Percentiles rank a stretch among this genome's conserved stretches.
These are phyloP conservation scores for Tillandsia leiboldiana DNA, from an alignment of 176 grass and related monocot genomes.

Conservation along the genomic window DNA sequence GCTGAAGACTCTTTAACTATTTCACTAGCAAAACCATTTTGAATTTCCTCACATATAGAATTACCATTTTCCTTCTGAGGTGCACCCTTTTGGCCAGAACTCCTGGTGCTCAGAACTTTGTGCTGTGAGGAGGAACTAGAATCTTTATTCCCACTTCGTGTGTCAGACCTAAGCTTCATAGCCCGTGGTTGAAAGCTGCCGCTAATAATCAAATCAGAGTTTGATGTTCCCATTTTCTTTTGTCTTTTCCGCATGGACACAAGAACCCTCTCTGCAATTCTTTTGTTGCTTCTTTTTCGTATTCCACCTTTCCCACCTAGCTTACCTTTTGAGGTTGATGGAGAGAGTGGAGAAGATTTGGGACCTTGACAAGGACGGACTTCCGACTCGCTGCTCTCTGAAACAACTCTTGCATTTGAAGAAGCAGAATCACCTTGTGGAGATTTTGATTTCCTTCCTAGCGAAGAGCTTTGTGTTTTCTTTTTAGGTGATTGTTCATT, in stretches of 20 bases:
- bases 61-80: slow-evolving; percentile 32
- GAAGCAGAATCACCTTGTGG: slow-evolving; percentile 61
- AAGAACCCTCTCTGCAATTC: slow-evolving; percentile 69
- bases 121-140: slow-evolving; percentile 33
- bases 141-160: slow-evolving; percentile 49
- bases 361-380: slow-evolving; percentile 35
- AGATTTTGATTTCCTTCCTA: slow-evolving; percentile 67
- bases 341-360: slow-evolving; percentile 32
- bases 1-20: slow-evolving; percentile 34
- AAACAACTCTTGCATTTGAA: slow-evolving; percentile 62
- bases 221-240: slow-evolving; percentile 41
- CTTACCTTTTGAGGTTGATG: slow-evolving; percentile 42
- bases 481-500: slow-evolving; percentile 36
- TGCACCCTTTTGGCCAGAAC: slow-evolving; percentile 26
- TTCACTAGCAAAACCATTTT: slow-evolving; percentile 44
- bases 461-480: slow-evolving; percentile 49
- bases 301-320: slow-evolving; percentile 41
- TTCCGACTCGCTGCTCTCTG: slow-evolving; percentile 89
- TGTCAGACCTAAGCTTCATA: slow-evolving; percentile 65
- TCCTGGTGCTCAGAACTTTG: slow-evolving; percentile 58
- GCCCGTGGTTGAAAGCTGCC: slow-evolving; percentile 47
- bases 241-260: slow-evolving; percentile 64
- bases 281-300: slow-evolving; percentile 64
- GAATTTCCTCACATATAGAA: slow-evolving; percentile 36
- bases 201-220: slow-evolving; percentile 54